Evolutionary conservation across 208 protist species (phyloP).

Genomic region (Leishmania turanica): DNA sequence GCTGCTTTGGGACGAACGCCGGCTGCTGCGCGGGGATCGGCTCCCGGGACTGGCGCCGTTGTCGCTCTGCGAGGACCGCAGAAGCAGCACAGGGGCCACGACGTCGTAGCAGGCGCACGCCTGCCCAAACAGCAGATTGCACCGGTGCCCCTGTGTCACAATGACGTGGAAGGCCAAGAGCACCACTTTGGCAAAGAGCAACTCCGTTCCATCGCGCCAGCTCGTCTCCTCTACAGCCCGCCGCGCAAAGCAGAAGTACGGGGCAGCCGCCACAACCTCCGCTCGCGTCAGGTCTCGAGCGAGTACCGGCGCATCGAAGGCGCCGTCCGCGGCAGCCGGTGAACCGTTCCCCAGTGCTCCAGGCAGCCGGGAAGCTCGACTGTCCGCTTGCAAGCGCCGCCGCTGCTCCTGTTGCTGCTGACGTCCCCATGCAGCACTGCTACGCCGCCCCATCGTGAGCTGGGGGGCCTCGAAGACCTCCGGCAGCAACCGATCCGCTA

Average conservation of each 20-base stretch:
- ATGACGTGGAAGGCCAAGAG: constrained; percentile 76
- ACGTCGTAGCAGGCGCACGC: constrained; percentile 79
- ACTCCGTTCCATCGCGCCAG: constrained; percentile 60
- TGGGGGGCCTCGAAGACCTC: constrained; percentile 72
- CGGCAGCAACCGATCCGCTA: constrained; percentile 60
- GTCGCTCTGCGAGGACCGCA: not conserved
- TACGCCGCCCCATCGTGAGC: constrained; percentile 52
- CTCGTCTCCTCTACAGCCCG: constrained; percentile 66
- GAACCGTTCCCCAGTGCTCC: not conserved
- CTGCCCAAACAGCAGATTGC: constrained; percentile 80
- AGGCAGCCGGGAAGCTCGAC: constrained; percentile 3
- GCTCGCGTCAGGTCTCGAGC: constrained; percentile 63
- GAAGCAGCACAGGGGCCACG: constrained; percentile 38
- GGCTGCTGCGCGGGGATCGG: constrained; percentile 8
- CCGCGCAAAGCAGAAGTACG: constrained; percentile 82
- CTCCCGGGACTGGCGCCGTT: not conserved
- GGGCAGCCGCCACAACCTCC: constrained; percentile 59
- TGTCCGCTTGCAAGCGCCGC: constrained; percentile 1
- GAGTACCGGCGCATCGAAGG: constrained; percentile 43
- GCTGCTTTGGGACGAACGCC: constrained; percentile 9
- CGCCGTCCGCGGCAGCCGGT: constrained; percentile 1
- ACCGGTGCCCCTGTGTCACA: constrained; percentile 45
- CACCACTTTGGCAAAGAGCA: constrained; percentile 62
- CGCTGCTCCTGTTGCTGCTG: constrained; percentile 19
- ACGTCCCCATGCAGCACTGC: constrained; percentile 40